Percentiles rank a stretch among this genome's conserved stretches.
Conservation (phyloP, 169 alveolate species). For the Eimeria sp. region DNA sequence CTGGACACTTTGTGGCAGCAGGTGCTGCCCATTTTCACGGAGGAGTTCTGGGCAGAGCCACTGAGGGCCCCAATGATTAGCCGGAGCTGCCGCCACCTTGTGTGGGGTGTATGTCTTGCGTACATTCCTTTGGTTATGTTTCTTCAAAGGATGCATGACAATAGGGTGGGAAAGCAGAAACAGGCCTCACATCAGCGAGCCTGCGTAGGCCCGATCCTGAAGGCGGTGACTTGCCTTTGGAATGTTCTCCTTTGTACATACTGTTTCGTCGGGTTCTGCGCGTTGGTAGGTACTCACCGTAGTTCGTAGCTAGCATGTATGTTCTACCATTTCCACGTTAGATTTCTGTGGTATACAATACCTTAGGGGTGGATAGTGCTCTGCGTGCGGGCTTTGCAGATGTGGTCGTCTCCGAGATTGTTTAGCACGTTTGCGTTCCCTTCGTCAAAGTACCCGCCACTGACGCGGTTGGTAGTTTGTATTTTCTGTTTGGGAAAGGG, state of each 20-base stretch:
- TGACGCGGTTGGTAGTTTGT: conserved; percentile 66
- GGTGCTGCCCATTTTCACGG: conserved; percentile 72
- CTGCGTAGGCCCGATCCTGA: conserved; percentile 56
- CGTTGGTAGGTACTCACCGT: conserved; percentile 18
- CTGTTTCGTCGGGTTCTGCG: conserved; percentile 60
- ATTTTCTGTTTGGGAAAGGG: conserved; percentile 74
- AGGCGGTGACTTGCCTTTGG: conserved; percentile 75
- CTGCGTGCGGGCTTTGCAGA: conserved; percentile 47
- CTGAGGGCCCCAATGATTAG: conserved; percentile 74
- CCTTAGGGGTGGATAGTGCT: not conserved
- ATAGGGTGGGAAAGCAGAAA: not conserved
- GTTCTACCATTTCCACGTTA: not conserved
- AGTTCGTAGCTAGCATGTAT: not conserved
- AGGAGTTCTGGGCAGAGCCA: conserved; percentile 76
- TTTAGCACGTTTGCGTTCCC: conserved; percentile 70
- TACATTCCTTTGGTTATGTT: conserved; percentile 60
- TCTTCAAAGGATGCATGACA: conserved; percentile 54
- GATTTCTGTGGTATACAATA: not conserved
- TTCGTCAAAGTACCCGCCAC: conserved; percentile 64
- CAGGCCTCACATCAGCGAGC: conserved; percentile 43
- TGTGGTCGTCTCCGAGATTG: conserved; percentile 75
- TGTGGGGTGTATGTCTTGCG: conserved; percentile 69
- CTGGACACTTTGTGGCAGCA: conserved; percentile 64
- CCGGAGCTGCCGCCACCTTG: conserved; percentile 74
- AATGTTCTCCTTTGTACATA: conserved; percentile 61